phyloP scores from a whole-genome alignment of 2,329 filamentous ascomycete genomes.

The Xylariaceae sp. region DNA sequence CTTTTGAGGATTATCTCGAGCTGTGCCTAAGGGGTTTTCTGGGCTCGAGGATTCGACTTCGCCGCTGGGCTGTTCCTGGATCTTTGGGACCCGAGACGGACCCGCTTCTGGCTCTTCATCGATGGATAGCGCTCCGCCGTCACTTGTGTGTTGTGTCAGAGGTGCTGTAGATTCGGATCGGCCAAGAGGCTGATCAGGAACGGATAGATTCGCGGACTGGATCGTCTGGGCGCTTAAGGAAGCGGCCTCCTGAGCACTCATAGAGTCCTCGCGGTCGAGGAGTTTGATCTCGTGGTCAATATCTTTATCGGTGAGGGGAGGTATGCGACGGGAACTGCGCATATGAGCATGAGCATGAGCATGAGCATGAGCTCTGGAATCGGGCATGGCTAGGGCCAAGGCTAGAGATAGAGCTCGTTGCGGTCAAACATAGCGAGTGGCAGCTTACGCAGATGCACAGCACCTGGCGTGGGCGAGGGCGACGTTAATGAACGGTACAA shows the following conservation, averaged over 20 bases:
- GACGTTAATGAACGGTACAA: not conserved
- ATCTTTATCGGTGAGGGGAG: conserved; percentile 63
- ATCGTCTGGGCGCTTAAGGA: conserved; percentile 27
- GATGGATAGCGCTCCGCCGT: conserved; percentile 16
- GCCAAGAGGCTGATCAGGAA: conserved; percentile 32
- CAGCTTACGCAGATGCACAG: conserved; percentile 21
- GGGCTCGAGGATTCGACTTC: conserved; percentile 4
- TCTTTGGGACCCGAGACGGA: conserved; percentile 26
- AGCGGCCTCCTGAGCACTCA: conserved; percentile 20
- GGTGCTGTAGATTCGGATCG: conserved; percentile 34
- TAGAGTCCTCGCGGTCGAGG: conserved; percentile 65
- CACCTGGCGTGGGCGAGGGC: conserved; percentile 17
- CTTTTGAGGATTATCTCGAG: conserved; percentile 15
- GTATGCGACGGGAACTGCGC: conserved; percentile 62
- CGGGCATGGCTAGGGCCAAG: conserved; percentile 50
- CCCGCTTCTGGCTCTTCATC: conserved; percentile 23
- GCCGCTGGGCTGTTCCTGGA: conserved; percentile 14
- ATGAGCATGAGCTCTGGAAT: conserved; percentile 42
- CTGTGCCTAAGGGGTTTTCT: not conserved
- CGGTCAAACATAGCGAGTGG: conserved; percentile 36
- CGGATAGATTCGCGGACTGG: conserved; percentile 25
- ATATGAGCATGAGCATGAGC: conserved; percentile 34
- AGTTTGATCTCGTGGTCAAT: conserved; percentile 76
- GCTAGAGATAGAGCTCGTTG: too few relatives aligned
- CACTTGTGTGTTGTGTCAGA: conserved; percentile 28